phyloP scores from a whole-genome alignment of 306 rosid genomes.

The Castanea sativa region DNA sequence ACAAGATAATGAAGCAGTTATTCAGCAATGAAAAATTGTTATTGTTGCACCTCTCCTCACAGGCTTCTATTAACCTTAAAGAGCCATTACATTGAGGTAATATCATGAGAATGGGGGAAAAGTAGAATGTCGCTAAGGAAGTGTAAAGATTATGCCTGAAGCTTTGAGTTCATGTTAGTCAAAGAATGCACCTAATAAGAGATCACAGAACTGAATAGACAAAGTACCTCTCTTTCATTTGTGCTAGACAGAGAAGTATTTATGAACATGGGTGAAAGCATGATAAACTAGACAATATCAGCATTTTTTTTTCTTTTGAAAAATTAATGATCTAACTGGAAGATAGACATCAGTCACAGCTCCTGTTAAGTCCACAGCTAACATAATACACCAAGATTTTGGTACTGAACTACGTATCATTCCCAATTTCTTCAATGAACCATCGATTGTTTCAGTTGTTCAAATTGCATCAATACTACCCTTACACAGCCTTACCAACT shows the following conservation, averaged over 20 bases:
- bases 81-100: background rate
- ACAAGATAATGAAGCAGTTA: background rate
- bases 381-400: background rate
- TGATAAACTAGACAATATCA: background rate
- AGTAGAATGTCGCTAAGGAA: background rate
- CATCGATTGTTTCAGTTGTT: too few species aligned
- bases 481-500: too few species aligned
- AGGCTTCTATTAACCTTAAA: background rate
- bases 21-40: background rate
- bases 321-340: background rate
- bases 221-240: slow-evolving; percentile 12
- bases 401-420: too few species aligned
- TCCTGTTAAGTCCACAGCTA: background rate
- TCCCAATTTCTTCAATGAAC: too few species aligned
- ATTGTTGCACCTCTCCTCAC: too few species aligned
- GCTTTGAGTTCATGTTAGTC: background rate
- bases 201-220: background rate
- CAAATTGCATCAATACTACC: too few species aligned
- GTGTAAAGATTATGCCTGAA: background rate
- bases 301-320: background rate
- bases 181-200: background rate
- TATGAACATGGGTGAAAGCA: background rate
- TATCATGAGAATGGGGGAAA: background rate
- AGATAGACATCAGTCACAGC: background rate
- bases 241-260: background rate